Evolutionary conservation across 2,329 filamentous ascomycete species (phyloP).

Genomic region (Diaporthe humulicola): DNA sequence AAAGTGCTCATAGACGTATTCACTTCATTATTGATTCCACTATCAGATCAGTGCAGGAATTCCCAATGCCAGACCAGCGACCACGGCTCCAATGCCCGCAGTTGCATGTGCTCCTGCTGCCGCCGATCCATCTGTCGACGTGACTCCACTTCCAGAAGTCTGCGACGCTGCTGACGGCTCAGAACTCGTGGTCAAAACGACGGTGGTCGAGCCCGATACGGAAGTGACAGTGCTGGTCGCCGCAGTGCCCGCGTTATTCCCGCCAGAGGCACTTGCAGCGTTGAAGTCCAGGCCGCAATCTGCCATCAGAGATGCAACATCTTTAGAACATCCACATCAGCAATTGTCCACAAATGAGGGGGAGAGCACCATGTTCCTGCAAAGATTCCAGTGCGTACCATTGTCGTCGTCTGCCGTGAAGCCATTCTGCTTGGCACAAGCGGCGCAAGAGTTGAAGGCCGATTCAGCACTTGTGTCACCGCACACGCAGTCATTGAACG

Average conservation of each 20-base stretch:
- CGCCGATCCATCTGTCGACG: background rate
- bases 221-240: conserved; percentile 1
- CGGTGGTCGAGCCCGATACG: conserved; percentile 1
- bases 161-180: background rate
- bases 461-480: background rate
- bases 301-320: background rate
- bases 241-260: background rate
- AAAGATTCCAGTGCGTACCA: background rate
- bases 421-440: conserved; percentile 6
- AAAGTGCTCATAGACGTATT: background rate
- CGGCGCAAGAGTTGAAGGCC: conserved; percentile 1
- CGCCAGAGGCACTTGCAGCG: background rate
- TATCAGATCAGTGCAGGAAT: background rate
- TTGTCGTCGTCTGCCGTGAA: background rate
- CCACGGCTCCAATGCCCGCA: background rate
- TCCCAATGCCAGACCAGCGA: background rate
- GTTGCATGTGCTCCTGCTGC: background rate
- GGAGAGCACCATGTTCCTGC: background rate
- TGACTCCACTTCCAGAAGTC: background rate
- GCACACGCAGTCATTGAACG: conserved; percentile 8
- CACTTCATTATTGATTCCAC: background rate
- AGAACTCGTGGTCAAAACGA: background rate
- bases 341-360: too few relatives aligned
- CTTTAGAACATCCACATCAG: background rate
- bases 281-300: conserved; percentile 2